Conservation (phyloP, 768 basidiomycete species). For the Phallus indusiatus region DNA sequence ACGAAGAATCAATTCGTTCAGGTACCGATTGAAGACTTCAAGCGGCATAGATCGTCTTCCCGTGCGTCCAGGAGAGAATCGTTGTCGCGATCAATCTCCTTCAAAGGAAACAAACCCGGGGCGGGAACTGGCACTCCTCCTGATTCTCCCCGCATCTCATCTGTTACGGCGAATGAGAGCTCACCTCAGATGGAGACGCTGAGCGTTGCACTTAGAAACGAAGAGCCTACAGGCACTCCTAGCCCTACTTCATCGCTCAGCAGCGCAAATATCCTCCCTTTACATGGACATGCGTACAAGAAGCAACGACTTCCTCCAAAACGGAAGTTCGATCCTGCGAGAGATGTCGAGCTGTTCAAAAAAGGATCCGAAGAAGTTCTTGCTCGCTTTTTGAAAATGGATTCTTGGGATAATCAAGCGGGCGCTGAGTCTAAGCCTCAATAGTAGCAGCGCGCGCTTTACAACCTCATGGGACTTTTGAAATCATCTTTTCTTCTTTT, state of each 20-base stretch:
- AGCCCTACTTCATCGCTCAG: slow-evolving; percentile 10
- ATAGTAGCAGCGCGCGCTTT: neutral
- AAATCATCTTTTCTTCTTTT: neutral
- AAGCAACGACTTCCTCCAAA: slow-evolving; percentile 28
- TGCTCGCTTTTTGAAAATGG: slow-evolving; percentile 72
- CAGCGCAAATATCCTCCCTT: neutral
- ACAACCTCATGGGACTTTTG: neutral
- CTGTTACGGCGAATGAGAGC: slow-evolving; percentile 1
- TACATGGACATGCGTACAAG: slow-evolving; percentile 12
- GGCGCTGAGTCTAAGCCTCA: neutral
- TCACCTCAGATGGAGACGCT: neutral
- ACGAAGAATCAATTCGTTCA: slow-evolving; percentile 51
- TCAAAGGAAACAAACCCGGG: slow-evolving; percentile 7
- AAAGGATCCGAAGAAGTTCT: slow-evolving; percentile 82
- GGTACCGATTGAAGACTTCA: slow-evolving; percentile 25
- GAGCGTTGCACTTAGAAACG: slow-evolving; percentile 4
- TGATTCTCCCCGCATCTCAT: slow-evolving; percentile 8
- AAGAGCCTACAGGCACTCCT: slow-evolving; percentile 25
- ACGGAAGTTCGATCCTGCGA: slow-evolving; percentile 79
- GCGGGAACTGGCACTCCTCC: slow-evolving; percentile 37
- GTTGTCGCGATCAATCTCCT: slow-evolving; percentile 10
- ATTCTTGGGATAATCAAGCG: slow-evolving; percentile 42
- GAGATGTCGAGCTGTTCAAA: slow-evolving; percentile 80
- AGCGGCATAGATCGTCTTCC: neutral
- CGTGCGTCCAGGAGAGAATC: neutral